Percentiles rank a stretch among this genome's conserved stretches.
Conservation (phyloP, 805 yeast genomes). For the Metschnikowia continentalis region DNA sequence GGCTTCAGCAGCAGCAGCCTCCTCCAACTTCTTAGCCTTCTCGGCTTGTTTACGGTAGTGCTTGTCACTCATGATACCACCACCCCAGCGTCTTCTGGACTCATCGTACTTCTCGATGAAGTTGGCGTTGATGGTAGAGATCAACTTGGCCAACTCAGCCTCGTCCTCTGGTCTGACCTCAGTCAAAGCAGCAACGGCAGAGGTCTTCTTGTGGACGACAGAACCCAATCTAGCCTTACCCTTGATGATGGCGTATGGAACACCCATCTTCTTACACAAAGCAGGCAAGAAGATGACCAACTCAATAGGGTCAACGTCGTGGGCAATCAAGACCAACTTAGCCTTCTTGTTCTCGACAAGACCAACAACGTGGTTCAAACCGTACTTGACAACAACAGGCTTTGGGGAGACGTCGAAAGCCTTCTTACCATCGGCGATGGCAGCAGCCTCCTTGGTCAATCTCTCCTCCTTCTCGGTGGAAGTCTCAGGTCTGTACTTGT, state of each 20-base stretch:
- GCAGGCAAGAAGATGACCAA: slow-evolving; percentile 97
- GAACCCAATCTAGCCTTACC: slow-evolving; percentile 99
- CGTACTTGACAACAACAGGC: slow-evolving; percentile 96
- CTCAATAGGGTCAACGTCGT: slow-evolving; percentile 99
- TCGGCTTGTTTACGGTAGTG: slow-evolving; percentile 81
- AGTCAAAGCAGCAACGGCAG: slow-evolving; percentile 95
- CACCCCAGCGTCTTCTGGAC: slow-evolving; percentile 99
- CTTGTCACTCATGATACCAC: slow-evolving; percentile 96
- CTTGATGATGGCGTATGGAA: slow-evolving; percentile 97
- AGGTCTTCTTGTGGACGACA: slow-evolving; percentile 93
- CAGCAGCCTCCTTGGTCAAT: slow-evolving; percentile 98
- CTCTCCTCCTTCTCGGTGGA: slow-evolving; percentile 98
- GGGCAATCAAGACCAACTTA: slow-evolving; percentile 93
- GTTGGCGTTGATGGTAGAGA: slow-evolving; percentile 92
- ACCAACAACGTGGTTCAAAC: slow-evolving; percentile 98
- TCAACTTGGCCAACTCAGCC: slow-evolving; percentile 87
- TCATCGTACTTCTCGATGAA: slow-evolving; percentile 93
- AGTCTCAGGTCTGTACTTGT: slow-evolving; percentile 99
- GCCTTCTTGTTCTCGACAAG: slow-evolving; percentile 98
- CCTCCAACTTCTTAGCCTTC: slow-evolving; percentile 56
- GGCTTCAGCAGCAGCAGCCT: slow-evolving; percentile 22
- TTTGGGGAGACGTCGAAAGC: slow-evolving; percentile 95
- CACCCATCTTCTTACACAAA: slow-evolving; percentile 98
- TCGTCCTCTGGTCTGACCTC: slow-evolving; percentile 94
- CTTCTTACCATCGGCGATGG: slow-evolving; percentile 96